A percentile compares a stretch with the other conserved stretches of the same genome.
Evolutionary conservation across 164 flowering plant species (phyloP).

Genomic region (Aristolochia californica): DNA sequence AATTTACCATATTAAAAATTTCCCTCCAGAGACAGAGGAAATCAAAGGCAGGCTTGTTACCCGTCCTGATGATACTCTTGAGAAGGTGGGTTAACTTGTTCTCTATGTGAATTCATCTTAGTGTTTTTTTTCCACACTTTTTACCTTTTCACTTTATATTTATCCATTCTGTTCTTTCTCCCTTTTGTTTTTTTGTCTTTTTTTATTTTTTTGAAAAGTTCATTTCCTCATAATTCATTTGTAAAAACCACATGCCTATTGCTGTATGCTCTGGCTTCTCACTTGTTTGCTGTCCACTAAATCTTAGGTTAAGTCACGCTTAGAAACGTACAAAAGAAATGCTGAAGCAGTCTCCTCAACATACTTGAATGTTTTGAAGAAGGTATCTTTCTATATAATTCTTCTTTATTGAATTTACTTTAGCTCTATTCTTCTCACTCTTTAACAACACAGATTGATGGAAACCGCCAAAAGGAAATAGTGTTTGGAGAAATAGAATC

Average conservation of each 20-base stretch:
- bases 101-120: not conserved
- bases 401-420: not conserved
- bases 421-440: conserved; percentile 2
- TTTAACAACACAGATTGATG: conserved; percentile 50
- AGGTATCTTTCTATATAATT: conserved; percentile 24
- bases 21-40: conserved; percentile 83
- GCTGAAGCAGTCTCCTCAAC: conserved; percentile 44
- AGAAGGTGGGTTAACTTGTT: conserved; percentile 38
- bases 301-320: conserved; percentile 53
- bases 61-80: conserved; percentile 83
- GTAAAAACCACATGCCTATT: not conserved
- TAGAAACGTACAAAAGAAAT: conserved; percentile 55
- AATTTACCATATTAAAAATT: conserved; percentile 66
- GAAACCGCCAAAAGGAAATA: conserved; percentile 55
- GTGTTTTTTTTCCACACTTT: not conserved
- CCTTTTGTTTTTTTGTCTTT: not conserved
- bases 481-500: conserved; percentile 56
- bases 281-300: conserved; percentile 1
- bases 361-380: conserved; percentile 37
- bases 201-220: not conserved
- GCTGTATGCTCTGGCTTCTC: not conserved
- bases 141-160: not conserved
- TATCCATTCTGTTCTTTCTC: not conserved
- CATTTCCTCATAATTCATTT: not conserved
- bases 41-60: conserved; percentile 57